phyloP scores from a whole-genome alignment of 768 basidiomycete genomes.

The Amanita exitialis region DNA sequence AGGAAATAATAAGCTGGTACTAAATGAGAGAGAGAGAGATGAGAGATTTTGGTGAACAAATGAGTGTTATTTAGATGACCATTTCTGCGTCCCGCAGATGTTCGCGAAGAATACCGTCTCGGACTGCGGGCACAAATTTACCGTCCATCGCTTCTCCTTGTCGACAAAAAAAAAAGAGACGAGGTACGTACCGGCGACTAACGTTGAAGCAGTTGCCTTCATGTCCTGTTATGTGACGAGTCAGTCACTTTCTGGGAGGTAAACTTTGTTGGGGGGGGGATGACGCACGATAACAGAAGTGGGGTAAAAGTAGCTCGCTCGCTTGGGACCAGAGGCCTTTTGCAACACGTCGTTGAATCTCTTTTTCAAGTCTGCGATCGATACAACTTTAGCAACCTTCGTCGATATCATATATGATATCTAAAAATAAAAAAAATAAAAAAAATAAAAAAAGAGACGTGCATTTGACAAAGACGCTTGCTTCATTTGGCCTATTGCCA shows the following conservation, averaged over 20 bases:
- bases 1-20: neutral
- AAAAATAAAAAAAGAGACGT: too few species aligned
- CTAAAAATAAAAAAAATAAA: too few species aligned
- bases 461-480: constrained; percentile 45
- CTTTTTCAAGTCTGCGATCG: constrained; percentile 22
- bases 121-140: constrained; percentile 23
- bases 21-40: too few species aligned
- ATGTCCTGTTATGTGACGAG: constrained; percentile 32
- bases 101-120: constrained; percentile 44
- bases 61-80: constrained; percentile 14
- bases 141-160: neutral
- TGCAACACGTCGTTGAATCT: constrained; percentile 40
- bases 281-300: constrained; percentile 49
- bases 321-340: constrained; percentile 31
- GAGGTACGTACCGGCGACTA: constrained; percentile 32
- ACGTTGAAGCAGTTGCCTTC: constrained; percentile 40
- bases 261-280: too few species aligned
- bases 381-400: constrained; percentile 12
- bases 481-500: constrained; percentile 53
- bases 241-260: neutral
- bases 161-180: too few species aligned
- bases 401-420: neutral
- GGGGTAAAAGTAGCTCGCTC: constrained; percentile 46
- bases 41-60: too few species aligned
- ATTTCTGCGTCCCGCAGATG: constrained; percentile 39